These are phyloP conservation scores for Termitomyces sp. DNA, from an alignment of 768 basidiomycete genomes.

Conservation along the genomic window DNA sequence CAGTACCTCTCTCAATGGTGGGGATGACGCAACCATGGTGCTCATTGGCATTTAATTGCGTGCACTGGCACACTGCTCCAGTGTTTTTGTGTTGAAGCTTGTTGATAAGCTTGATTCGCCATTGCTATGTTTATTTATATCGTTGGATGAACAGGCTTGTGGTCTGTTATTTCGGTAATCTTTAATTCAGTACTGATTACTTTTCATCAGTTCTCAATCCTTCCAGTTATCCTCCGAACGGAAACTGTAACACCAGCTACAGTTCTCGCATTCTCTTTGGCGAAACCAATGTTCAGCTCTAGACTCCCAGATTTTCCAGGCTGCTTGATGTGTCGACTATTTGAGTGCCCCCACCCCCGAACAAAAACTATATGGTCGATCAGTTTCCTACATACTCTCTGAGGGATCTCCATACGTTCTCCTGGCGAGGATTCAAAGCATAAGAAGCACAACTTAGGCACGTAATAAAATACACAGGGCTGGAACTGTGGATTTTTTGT, in stretches of 20 bases:
- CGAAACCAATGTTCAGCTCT: too few relatives aligned
- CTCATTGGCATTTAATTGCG: neutral
- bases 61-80: neutral
- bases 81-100: neutral
- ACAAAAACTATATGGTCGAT: too few relatives aligned
- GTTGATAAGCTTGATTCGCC: neutral
- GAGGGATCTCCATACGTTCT: too few relatives aligned
- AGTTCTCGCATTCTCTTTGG: neutral
- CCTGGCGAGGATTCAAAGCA: too few relatives aligned
- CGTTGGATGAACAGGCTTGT: neutral
- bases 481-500: too few relatives aligned
- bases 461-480: too few relatives aligned
- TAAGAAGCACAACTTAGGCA: too few relatives aligned
- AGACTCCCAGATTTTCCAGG: neutral
- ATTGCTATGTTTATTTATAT: neutral
- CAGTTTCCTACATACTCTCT: too few relatives aligned
- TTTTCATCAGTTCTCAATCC: neutral
- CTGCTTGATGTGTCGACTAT: neutral
- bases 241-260: neutral
- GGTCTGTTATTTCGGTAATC: neutral
- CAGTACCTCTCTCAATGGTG: neutral
- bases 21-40: neutral
- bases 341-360: too few relatives aligned
- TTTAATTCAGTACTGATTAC: neutral
- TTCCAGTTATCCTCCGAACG: neutral